Base-by-base conservation (phyloP, 2,329 filamentous ascomycete species). In the Clonostachys rhizophaga region DNA sequence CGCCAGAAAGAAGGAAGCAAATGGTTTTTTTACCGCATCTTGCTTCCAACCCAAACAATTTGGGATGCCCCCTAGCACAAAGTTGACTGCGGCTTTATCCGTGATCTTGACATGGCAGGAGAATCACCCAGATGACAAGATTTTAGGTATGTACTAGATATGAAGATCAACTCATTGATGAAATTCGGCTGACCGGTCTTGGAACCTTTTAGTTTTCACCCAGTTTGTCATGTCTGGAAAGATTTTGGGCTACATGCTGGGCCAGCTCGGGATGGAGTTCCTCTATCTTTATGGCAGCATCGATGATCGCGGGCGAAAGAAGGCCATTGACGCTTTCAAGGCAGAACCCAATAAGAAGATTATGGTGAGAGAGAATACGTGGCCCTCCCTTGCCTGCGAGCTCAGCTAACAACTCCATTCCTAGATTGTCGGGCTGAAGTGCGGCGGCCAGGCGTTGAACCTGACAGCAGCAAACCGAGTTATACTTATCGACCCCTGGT, bases 401-500 rank as follows among this genome's bases (percentile, higher is more conserved):
- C 24, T 30, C 9, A 10, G 53, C 49, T 30, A 4, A 52, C 36
- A 8, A n/a, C 11, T 5, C 13, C 5, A 18, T 6, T 12, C n/a
- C 36, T 34, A 73, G 66, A 47, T 75, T 5, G 50, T 62, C 0
- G 64, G 65, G 0, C 50, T 73, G 34, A 57, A 50, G 14, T 63
- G 60, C 13, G 66, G 69, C 2, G 63, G 63, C 0, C 62, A 68
- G 12, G 65, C 61, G 24, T 66, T 70, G 45, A 74, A 76, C 39
- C 49, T 76, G 0, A 65, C 58, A 0, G 60, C 51, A 3, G 72
- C 71, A 2, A 81, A 78, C 43, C 71, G 78, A 5, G 74, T 80
- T 18, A 79, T 83, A 17, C 63, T 77, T 0, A 45, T 78, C 0
- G 79, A 84, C 34, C 63, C 69, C 0, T 83, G 78, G 78, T 89